Conservation (phyloP, 1,139 yeast genomes). For the Protomyces inundatus region DNA sequence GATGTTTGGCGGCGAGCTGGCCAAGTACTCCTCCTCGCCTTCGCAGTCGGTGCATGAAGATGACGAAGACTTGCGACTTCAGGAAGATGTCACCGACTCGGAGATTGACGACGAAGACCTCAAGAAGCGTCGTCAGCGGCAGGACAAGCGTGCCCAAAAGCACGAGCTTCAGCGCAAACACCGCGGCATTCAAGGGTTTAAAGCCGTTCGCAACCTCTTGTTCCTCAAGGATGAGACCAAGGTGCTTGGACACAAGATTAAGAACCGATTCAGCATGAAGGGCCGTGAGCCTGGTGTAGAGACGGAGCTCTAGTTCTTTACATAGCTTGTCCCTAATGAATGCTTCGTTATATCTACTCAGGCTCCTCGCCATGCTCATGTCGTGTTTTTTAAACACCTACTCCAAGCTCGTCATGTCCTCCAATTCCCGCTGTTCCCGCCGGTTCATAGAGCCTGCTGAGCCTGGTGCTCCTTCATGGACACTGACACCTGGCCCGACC, state of each 20-base stretch:
- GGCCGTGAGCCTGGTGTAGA: conserved; percentile 24
- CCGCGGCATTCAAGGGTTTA: conserved; percentile 17
- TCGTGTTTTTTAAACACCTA: no score
- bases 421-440: conserved; percentile 8
- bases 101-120: conserved; percentile 20
- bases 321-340: neutral
- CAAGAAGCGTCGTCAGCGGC: conserved; percentile 18
- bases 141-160: conserved; percentile 18
- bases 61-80: conserved; percentile 1
- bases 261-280: conserved; percentile 17
- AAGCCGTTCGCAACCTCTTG: conserved; percentile 20
- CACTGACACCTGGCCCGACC: conserved; percentile 12
- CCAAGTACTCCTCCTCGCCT: conserved; percentile 12
- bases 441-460: neutral
- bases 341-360: neutral
- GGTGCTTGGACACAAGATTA: conserved; percentile 16
- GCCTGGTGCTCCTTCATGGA: neutral
- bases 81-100: conserved; percentile 20
- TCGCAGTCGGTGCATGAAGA: conserved; percentile 3
- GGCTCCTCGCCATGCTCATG: neutral
- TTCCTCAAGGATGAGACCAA: conserved; percentile 24
- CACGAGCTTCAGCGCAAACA: conserved; percentile 20
- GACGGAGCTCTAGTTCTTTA: conserved; percentile 5
- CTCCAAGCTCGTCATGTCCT: conserved; percentile 13
- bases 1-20: conserved; percentile 12